phyloP scores from a whole-genome alignment of 352 stramenopile species.

The Phytophthora pinifolia region DNA sequence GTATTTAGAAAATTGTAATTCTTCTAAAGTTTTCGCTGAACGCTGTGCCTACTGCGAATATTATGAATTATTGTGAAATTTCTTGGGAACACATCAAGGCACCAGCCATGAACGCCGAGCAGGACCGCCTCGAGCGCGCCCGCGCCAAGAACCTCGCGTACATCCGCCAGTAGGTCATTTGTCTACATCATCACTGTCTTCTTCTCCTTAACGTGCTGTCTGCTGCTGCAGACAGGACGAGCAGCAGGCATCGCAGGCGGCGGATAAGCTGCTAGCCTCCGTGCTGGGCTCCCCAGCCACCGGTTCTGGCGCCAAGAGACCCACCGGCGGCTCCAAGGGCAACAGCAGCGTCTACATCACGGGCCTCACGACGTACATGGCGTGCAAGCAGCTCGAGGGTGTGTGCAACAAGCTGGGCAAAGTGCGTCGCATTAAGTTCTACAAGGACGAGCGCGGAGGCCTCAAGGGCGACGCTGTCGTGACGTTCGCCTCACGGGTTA shows the following conservation, averaged over 20 bases:
- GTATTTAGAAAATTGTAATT: too few relatives aligned
- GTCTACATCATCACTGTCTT: not conserved
- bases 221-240: conserved; percentile 49
- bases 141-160: conserved; percentile 77
- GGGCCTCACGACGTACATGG: conserved; percentile 78
- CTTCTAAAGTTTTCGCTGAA: too few relatives aligned
- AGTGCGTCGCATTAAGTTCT: conserved; percentile 86
- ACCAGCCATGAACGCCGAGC: conserved; percentile 57
- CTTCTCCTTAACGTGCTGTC: not conserved
- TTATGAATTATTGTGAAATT: not conserved
- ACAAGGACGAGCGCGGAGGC: conserved; percentile 74
- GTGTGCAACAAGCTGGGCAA: conserved; percentile 75
- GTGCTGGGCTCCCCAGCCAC: conserved; percentile 18
- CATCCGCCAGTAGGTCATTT: conserved; percentile 43
- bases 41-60: conserved; percentile 2
- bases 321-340: conserved; percentile 23
- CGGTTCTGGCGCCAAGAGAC: conserved; percentile 2
- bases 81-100: not conserved
- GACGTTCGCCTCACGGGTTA: conserved; percentile 71
- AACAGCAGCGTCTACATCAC: conserved; percentile 83
- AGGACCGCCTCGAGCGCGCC: conserved; percentile 59
- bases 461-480: conserved; percentile 88
- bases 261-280: conserved; percentile 46
- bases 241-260: conserved; percentile 35
- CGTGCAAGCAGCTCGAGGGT: conserved; percentile 79